Evolutionary conservation across 2,329 filamentous ascomycete genomes (phyloP), one percentile per base, ranked within the genome.

Genomic region (Botrytis elliptica): DNA sequence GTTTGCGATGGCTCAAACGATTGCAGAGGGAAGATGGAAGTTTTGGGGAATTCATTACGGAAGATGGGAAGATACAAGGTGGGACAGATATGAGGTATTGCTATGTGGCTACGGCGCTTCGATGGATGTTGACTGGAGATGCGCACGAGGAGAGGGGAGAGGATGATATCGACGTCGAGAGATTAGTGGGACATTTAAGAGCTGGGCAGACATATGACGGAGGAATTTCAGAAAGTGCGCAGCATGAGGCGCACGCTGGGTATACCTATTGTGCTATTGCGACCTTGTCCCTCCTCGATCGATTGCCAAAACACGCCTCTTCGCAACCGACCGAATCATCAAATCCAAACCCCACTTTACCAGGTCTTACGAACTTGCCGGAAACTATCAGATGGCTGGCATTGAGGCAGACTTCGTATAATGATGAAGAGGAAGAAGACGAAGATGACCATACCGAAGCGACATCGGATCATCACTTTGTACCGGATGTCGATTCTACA

Each of bases 241-340:
- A 77, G 69, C 79, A 82, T 75, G 79, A 81, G 75, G 75, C 78
- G 73, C 78, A 81, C 81, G 93, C 93, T 77, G 96, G 96, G 33
- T 95, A 97, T 82, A 94, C 93, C 16, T 98, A 95, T 84, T 98
- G 94, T 82, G 94, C 92, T 12, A 88, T 98, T 71, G 90, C 89
- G 18, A 92, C 94, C 7, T 85, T 98, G 8, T 88, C 89, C 2
- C 88, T 98, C 68, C 85, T 98, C 29, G 73, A 75, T n/a, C 76
- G 76, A 46, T 75, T 80, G 38, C 81, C 14, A 76, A 81, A 42
- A 75, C 62, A 74, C 33, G 46, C 69, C 36, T 70, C 69, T 8
- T 60, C 74, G 7, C 38, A 73, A 46, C 16, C 36, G 4, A 52
- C 64, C n/a, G 33, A 42, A 36, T 57, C 75, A 73, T 46, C 76